phyloP scores from a whole-genome alignment of 306 rosid species.

The Medicago lupulina region DNA sequence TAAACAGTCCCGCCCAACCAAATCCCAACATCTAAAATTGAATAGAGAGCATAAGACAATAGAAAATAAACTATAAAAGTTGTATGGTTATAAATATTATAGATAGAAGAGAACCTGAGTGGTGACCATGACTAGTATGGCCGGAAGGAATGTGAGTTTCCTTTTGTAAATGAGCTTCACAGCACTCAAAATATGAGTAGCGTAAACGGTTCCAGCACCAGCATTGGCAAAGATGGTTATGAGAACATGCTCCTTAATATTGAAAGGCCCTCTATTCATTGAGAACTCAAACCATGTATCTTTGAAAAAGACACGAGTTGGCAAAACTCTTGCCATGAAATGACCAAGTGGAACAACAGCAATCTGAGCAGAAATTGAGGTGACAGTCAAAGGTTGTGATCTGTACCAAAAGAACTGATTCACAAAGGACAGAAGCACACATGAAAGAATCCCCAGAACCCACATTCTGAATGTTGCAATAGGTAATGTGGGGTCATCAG shows the following conservation, averaged over 20 bases:
- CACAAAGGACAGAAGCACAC: slow-evolving; percentile 72
- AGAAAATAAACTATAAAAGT: too few species aligned
- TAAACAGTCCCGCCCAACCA: slow-evolving; percentile 83
- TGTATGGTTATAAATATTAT: background rate
- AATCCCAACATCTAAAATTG: slow-evolving; percentile 54
- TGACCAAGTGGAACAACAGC: slow-evolving; percentile 93
- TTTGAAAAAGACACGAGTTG: slow-evolving; percentile 54
- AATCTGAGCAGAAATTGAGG: slow-evolving; percentile 81
- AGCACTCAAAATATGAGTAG: slow-evolving; percentile 79
- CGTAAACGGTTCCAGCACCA: slow-evolving; percentile 59
- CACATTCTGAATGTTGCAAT: slow-evolving; percentile 86
- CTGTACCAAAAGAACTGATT: slow-evolving; percentile 96
- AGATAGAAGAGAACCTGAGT: slow-evolving; percentile 69
- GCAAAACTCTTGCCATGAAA: slow-evolving; percentile 72
- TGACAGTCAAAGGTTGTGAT: slow-evolving; percentile 64
- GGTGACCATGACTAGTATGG: slow-evolving; percentile 77
- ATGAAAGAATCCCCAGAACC: slow-evolving; percentile 69
- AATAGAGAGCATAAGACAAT: slow-evolving; percentile 9
- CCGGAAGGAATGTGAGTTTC: slow-evolving; percentile 63
- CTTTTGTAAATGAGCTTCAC: slow-evolving; percentile 74
- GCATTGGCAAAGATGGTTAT: slow-evolving; percentile 88
- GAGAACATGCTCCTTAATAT: slow-evolving; percentile 84
- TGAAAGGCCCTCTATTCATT: slow-evolving; percentile 84
- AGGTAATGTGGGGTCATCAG: slow-evolving; percentile 73
- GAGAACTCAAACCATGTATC: slow-evolving; percentile 65